phyloP scores from a whole-genome alignment of 2,329 filamentous ascomycete species.

The Bisporella sp. region DNA sequence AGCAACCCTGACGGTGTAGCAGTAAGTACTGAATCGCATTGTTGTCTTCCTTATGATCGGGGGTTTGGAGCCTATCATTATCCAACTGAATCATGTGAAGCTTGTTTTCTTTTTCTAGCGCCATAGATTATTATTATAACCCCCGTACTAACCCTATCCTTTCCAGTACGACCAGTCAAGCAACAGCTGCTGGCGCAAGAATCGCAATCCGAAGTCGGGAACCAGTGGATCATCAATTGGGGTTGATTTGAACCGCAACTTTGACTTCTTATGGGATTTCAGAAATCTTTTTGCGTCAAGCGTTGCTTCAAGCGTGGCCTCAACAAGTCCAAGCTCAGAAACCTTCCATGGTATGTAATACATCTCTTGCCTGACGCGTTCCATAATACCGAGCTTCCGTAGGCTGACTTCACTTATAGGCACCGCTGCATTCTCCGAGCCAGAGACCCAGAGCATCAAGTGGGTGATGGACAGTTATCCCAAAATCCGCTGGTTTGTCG shows the following conservation, averaged over 20 bases:
- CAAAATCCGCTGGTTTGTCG: slow-evolving; percentile 49
- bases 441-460: slow-evolving; percentile 47
- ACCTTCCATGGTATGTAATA: slow-evolving; percentile 24
- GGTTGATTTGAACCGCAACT: slow-evolving; percentile 50
- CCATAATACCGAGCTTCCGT: neutral
- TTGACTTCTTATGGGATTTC: slow-evolving; percentile 51
- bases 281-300: slow-evolving; percentile 32
- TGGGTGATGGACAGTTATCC: slow-evolving; percentile 43
- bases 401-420: slow-evolving; percentile 26
- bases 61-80: too few relatives aligned
- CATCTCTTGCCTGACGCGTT: neutral
- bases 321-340: slow-evolving; percentile 30
- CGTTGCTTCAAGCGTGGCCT: slow-evolving; percentile 34
- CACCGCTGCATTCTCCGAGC: slow-evolving; percentile 43
- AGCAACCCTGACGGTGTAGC: slow-evolving; percentile 43
- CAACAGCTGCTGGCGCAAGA: slow-evolving; percentile 48
- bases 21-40: too few relatives aligned
- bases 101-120: too few relatives aligned
- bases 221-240: slow-evolving; percentile 29
- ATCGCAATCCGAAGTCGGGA: slow-evolving; percentile 40
- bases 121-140: too few relatives aligned
- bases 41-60: too few relatives aligned
- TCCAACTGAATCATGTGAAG: too few relatives aligned
- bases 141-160: too few relatives aligned
- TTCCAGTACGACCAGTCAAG: slow-evolving; percentile 41